Evolutionary conservation across 176 grass and related monocot genomes (phyloP), one percentile per base, ranked within the genome.

Genomic region (Eragrostis nindensis): DNA sequence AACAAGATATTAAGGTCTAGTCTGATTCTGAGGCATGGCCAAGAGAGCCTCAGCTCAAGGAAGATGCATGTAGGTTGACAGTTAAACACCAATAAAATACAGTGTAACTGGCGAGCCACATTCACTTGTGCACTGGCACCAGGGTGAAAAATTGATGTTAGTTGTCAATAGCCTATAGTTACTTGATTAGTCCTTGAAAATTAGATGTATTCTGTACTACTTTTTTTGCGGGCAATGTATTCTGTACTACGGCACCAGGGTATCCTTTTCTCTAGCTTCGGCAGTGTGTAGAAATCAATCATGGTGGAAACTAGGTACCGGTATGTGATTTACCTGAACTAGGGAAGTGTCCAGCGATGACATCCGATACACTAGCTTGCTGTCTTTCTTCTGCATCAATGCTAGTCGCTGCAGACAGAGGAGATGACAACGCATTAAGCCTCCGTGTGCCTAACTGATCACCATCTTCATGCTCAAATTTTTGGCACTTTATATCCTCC

Each of bases 361-460:
- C 43, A 77, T 68, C 68, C 53, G 62, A 66, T 56, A 44, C 26
- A 48, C 56, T 68, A 76, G 11, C 24, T 80, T 73, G 38, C 24
- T 90, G 84, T 62, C 66, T 88, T 63, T 32, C 63, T 80, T 90
- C 82, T 65, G 29, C 68, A 14, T 85, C 62, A 21, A 46, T 66
- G 32, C 73, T 73, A 70, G 49, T 61, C n/a, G 75, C 36, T 3
- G 41, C 41, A 69, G 82, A 76, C 75, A 73, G 62, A 82, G 82
- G 64, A 8, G 44, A 54, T 8, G 42, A 39, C 39, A 82, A 25
- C 68, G 82, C 68, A 7, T n/a, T n/a, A n/a, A n/a, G n/a, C n/a
- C n/a, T n/a, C n/a, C n/a, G n/a, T n/a, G n/a, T n/a, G n/a, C n/a
- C n/a, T n/a, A n/a, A n/a, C n/a, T n/a, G n/a, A n/a, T n/a, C n/a